Conservation (phyloP, 1,139 yeast species). For the Saccharomycopsis hybrid region DNA sequence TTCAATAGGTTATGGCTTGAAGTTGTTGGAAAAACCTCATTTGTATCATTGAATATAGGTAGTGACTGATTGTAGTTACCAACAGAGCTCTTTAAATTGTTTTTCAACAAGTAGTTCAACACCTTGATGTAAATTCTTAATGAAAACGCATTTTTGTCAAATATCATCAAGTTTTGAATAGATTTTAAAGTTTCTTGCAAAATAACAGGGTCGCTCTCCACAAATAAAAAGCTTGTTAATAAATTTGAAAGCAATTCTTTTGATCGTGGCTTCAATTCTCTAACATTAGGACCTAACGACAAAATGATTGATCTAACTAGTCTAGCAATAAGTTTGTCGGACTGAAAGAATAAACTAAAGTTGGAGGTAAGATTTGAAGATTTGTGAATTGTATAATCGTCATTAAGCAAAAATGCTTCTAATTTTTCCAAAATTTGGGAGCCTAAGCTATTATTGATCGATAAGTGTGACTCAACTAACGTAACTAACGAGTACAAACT, state of each 20-base stretch:
- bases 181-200: slow-evolving; percentile 30
- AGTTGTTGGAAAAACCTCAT: slow-evolving; percentile 33
- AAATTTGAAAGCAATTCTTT: slow-evolving; percentile 26
- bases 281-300: slow-evolving; percentile 45
- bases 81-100: slow-evolving; percentile 28
- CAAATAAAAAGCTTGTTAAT: slow-evolving; percentile 24
- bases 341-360: slow-evolving; percentile 38
- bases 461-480: slow-evolving; percentile 51
- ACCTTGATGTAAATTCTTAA: slow-evolving; percentile 21
- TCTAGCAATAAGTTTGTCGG: slow-evolving; percentile 35
- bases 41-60: slow-evolving; percentile 29
- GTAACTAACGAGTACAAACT: slow-evolving; percentile 54
- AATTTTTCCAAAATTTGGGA: slow-evolving; percentile 42
- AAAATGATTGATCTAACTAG: slow-evolving; percentile 39
- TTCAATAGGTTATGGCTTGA: slow-evolving; percentile 30
- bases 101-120: slow-evolving; percentile 26
- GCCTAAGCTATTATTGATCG: slow-evolving; percentile 37
- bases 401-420: slow-evolving; percentile 38
- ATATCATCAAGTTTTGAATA: slow-evolving; percentile 30
- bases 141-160: slow-evolving; percentile 26
- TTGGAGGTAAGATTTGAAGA: slow-evolving; percentile 40
- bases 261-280: slow-evolving; percentile 26
- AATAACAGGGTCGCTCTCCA: slow-evolving; percentile 24
- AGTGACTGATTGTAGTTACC: slow-evolving; percentile 19
- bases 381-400: slow-evolving; percentile 49